Conservation (phyloP, 169 alveolate genomes). For the Eimeria brunetti region DNA sequence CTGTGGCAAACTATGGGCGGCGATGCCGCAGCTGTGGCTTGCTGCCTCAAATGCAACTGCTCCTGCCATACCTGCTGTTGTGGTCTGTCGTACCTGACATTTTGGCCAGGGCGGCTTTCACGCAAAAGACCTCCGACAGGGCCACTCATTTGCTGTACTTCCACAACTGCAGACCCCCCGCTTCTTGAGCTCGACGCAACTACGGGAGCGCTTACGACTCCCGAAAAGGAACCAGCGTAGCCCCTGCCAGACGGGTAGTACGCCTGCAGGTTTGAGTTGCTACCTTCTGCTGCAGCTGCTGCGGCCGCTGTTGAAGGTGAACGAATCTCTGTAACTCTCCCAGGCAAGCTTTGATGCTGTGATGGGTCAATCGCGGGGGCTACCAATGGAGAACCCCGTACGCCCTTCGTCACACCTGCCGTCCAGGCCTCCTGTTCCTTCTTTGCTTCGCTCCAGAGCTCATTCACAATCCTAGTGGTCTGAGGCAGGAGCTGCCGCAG, state of each 20-base stretch:
- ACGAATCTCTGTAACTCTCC: slow-evolving; percentile 10
- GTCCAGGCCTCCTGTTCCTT: slow-evolving; percentile 65
- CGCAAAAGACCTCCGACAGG: slow-evolving; percentile 14
- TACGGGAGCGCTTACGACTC: background rate
- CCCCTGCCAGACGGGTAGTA: background rate
- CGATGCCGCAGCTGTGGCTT: background rate
- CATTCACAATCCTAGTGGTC: slow-evolving; percentile 52
- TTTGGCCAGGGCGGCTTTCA: slow-evolving; percentile 41
- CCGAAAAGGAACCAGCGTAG: background rate
- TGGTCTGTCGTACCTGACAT: slow-evolving; percentile 24
- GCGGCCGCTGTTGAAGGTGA: background rate
- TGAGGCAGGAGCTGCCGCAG: slow-evolving; percentile 64
- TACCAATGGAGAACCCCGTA: slow-evolving; percentile 2
- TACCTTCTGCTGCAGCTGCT: slow-evolving; percentile 27
- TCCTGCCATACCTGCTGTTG: slow-evolving; percentile 39
- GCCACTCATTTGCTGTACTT: background rate
- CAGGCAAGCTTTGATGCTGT: slow-evolving; percentile 10
- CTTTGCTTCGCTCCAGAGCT: slow-evolving; percentile 52
- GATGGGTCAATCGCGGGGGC: slow-evolving; percentile 31
- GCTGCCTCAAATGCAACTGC: slow-evolving; percentile 49
- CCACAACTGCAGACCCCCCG: background rate
- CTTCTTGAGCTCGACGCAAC: background rate
- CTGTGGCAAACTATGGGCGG: slow-evolving; percentile 26
- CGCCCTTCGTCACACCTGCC: slow-evolving; percentile 22
- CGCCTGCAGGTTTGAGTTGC: slow-evolving; percentile 4